A percentile compares a stretch with the other conserved stretches of the same genome.
These are phyloP conservation scores for Lasiosphaeris hirsuta DNA, from an alignment of 495 filamentous ascomycete genomes.

Conservation along the genomic window DNA sequence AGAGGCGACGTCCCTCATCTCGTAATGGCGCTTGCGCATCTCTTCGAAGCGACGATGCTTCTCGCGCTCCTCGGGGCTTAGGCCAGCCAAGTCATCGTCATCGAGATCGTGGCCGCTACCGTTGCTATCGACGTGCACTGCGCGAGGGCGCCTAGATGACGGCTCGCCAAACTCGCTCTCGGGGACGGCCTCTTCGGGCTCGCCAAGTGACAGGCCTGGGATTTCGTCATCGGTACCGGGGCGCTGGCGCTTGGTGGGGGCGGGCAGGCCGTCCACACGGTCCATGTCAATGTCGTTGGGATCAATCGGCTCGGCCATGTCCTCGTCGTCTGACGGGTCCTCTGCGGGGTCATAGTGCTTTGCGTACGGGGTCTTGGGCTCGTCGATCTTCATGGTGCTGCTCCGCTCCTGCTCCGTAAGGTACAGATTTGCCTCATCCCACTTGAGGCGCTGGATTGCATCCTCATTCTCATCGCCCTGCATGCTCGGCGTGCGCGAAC, in stretches of 20 bases:
- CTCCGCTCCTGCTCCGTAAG: constrained; percentile 92
- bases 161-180: constrained; percentile 38
- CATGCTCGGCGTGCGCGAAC: constrained; percentile 43
- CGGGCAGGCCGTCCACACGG: constrained; percentile 34
- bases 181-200: constrained; percentile 72
- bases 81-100: constrained; percentile 54
- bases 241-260: constrained; percentile 9
- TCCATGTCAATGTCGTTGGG: constrained; percentile 34
- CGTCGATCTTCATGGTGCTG: constrained; percentile 96
- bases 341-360: constrained; percentile 85
- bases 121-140: constrained; percentile 66
- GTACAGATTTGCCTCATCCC: constrained; percentile 97
- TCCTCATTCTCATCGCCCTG: constrained; percentile 39
- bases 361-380: constrained; percentile 96
- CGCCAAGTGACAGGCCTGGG: constrained; percentile 87
- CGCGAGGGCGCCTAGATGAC: constrained; percentile 40
- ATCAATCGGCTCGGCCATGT: constrained; percentile 47
- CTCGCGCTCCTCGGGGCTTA: constrained; percentile 74
- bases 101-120: constrained; percentile 53
- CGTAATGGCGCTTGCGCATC: constrained; percentile 92
- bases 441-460: constrained; percentile 72
- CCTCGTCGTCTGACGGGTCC: constrained; percentile 74
- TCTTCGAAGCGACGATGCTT: constrained; percentile 90
- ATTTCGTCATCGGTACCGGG: constrained; percentile 63
- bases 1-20: constrained; percentile 93